Conservation (phyloP, 140 eudicot genomes). For the Anethum foeniculum region DNA sequence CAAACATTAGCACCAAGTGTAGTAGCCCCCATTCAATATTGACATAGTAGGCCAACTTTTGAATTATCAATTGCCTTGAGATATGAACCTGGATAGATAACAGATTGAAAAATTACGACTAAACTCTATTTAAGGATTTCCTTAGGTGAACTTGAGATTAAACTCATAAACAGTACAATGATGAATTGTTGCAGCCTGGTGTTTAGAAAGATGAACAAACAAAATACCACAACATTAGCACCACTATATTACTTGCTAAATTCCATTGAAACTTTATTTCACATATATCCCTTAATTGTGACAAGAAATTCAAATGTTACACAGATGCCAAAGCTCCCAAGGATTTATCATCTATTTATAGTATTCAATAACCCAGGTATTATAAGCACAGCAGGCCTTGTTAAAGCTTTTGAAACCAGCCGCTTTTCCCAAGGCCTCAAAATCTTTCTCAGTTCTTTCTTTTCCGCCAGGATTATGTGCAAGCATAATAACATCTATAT, state of each 20-base stretch:
- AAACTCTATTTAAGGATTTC: not conserved
- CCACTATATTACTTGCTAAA: not conserved
- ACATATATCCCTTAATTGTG: not conserved
- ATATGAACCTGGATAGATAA: not conserved
- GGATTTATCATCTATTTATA: constrained; percentile 25
- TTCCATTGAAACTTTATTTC: not conserved
- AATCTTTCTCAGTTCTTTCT: constrained; percentile 88
- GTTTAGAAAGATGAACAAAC: not conserved
- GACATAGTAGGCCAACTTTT: not conserved
- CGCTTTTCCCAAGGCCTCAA: constrained; percentile 63
- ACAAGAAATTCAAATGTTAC: not conserved
- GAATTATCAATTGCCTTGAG: not conserved
- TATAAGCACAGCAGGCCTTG: constrained; percentile 60
- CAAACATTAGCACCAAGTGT: not conserved
- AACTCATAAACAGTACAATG: not conserved
- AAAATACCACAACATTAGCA: not conserved
- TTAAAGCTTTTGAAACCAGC: constrained; percentile 62
- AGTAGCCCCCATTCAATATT: not conserved
- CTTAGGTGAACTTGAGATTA: not conserved
- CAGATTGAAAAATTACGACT: not conserved
- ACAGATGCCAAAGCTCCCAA: not conserved
- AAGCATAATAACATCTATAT: constrained; percentile 79
- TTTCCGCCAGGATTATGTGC: constrained; percentile 95
- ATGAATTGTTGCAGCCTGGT: not conserved
- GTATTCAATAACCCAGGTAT: constrained; percentile 85